Evolutionary conservation across 2,329 filamentous ascomycete genomes (phyloP), one percentile per base, ranked within the genome.

Genomic region (Fusarium sp.): DNA sequence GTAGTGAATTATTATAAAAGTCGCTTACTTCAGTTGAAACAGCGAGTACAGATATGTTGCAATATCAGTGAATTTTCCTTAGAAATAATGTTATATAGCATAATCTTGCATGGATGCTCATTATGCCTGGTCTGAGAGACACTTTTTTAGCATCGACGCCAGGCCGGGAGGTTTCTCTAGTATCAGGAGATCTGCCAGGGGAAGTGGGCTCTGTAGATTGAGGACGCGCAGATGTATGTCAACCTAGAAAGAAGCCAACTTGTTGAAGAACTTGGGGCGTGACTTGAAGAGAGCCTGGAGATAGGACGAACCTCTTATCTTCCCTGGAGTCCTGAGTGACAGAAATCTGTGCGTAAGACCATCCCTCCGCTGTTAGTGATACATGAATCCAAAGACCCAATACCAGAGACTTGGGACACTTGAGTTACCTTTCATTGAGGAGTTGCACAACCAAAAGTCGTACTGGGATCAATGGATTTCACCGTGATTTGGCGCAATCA

Each of bases 201-300:
- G 70, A 71, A 71, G 70, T 73, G 70, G 70, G 44, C 58, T 56
- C 63, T 67, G 48, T 57, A 73, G 58, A 73, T 71, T 72, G 59
- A 61, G 66, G 70, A 67, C 70, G 70, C 70, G 70, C 63, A 56
- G 65, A 20, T 38, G 41, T 24, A 30, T 55, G 47, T 60, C 70
- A 73, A 67, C 70, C 70, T 70, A 30, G 50, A 33, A 31, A 35
- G 14, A 61, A 18, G 7, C 20, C 35, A 45, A 36, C n/a, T n/a
- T n/a, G 28, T 48, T 7, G 31, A 35, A 48, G 11, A 47, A 33
- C 30, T n/a, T 56, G n/a, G 16, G 22, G 53, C 20, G 20, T 38
- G 12, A n/a, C n/a, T 11, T 24, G 24, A 26, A 36, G n/a, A 15
- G n/a, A 31, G 36, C 16, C n/a, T 16, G 53, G 36, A 51, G n/a